A percentile compares a stretch with the other conserved stretches of the same genome.
phyloP scores from a whole-genome alignment of 257 asterid species.

The Linaria vulgaris region DNA sequence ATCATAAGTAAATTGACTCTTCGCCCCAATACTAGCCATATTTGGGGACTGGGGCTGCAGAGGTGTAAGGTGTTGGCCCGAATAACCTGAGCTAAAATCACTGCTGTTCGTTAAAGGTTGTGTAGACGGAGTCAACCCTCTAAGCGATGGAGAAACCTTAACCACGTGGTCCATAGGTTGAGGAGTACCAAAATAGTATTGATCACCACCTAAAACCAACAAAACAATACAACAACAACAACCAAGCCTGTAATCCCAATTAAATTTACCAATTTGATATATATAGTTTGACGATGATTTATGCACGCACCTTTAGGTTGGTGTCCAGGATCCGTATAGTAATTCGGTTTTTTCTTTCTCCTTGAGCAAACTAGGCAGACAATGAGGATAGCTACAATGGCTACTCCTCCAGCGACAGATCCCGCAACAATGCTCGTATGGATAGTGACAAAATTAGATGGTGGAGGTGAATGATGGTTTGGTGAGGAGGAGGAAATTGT shows the following conservation, averaged over 20 bases:
- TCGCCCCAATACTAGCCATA: slow-evolving; percentile 42
- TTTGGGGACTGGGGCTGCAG: slow-evolving; percentile 38
- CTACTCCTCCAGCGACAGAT: slow-evolving; percentile 30
- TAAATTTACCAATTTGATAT: neutral
- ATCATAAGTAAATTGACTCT: slow-evolving; percentile 59
- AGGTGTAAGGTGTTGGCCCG: slow-evolving; percentile 32
- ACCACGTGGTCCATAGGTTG: slow-evolving; percentile 29
- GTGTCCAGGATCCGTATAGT: slow-evolving; percentile 32
- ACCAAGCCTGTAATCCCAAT: too few species aligned
- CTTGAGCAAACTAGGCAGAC: slow-evolving; percentile 34
- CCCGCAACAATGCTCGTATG: slow-evolving; percentile 30
- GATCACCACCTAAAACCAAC: slow-evolving; percentile 34
- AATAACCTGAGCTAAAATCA: slow-evolving; percentile 42
- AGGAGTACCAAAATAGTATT: slow-evolving; percentile 34
- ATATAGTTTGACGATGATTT: too few species aligned
- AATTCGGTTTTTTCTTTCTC: slow-evolving; percentile 37
- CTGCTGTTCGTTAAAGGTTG: slow-evolving; percentile 33
- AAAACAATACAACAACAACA: too few species aligned
- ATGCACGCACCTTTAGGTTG: slow-evolving; percentile 33
- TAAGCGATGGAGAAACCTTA: slow-evolving; percentile 40
- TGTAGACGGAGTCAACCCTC: slow-evolving; percentile 16
- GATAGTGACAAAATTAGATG: neutral
- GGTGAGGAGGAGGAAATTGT: neutral
- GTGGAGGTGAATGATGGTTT: neutral
- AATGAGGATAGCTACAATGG: slow-evolving; percentile 37